A percentile compares a stretch with the other conserved stretches of the same genome.
These are phyloP conservation scores for Suhomyces guaymorum DNA, from an alignment of 1,139 yeast species.

Conservation along the genomic window DNA sequence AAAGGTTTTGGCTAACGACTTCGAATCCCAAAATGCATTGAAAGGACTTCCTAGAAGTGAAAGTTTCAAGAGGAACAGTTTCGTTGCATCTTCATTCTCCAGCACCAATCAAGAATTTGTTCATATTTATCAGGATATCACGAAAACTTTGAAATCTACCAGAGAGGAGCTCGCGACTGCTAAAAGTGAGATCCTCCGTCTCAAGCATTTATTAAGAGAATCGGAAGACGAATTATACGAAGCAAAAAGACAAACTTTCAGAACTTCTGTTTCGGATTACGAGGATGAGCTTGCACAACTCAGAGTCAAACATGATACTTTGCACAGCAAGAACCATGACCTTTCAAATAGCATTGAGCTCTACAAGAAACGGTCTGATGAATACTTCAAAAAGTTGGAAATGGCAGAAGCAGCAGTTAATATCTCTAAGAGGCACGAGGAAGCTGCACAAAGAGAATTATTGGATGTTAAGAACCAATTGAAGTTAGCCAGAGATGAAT, in stretches of 20 bases:
- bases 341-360: slow-evolving; percentile 55
- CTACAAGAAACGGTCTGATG: slow-evolving; percentile 73
- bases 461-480: slow-evolving; percentile 56
- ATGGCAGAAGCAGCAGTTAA: slow-evolving; percentile 75
- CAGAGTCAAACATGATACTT: slow-evolving; percentile 54
- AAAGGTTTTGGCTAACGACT: slow-evolving; percentile 21
- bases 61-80: slow-evolving; percentile 39
- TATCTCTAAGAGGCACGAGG: slow-evolving; percentile 63
- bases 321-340: slow-evolving; percentile 53
- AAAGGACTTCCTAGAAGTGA: slow-evolving; percentile 27
- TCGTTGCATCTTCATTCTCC: slow-evolving; percentile 29
- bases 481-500: slow-evolving; percentile 57
- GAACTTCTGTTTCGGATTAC: slow-evolving; percentile 39
- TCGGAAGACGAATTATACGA: slow-evolving; percentile 50
- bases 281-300: slow-evolving; percentile 45
- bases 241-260: slow-evolving; percentile 37
- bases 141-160: slow-evolving; percentile 49
- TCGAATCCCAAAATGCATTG: slow-evolving; percentile 17
- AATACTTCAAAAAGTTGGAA: slow-evolving; percentile 71
- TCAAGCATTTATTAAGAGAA: slow-evolving; percentile 51
- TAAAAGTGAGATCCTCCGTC: slow-evolving; percentile 51
- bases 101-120: slow-evolving; percentile 48
- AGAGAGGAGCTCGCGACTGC: slow-evolving; percentile 53
- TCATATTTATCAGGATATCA: slow-evolving; percentile 56
- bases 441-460: slow-evolving; percentile 55